Evolutionary conservation across 208 protist species (phyloP), one percentile per base, ranked within the genome.

Genomic region (Trypanosoma vivax): DNA sequence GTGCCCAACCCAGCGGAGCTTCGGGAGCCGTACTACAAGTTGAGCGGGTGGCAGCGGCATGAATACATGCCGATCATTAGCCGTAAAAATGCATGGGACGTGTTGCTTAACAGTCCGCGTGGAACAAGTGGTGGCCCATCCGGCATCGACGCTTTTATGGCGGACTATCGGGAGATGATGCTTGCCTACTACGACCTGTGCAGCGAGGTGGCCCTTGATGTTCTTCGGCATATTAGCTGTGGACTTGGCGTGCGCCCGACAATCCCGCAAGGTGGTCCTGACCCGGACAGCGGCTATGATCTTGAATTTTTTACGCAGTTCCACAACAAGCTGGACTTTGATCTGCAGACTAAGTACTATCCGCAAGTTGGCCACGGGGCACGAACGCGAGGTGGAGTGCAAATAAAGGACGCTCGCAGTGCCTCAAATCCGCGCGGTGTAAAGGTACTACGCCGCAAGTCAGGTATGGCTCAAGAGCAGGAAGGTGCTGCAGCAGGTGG

Each of bases 281-380:
- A 88, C 53, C 71, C 65, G 5, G 30, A 38, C 23, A 67, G 53
- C 57, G 76, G 77, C 37, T 87, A 80, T 60, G 84, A 92, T 50
- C 66, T 87, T 25, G 80, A 92, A 35, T 89, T 76, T 66, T 92
- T 92, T 69, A 85, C 76, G 2, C 41, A 60, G 1, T 88, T 81
- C 34, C 85, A 92, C 56, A 33, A 66, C 21, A 85, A 81, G 65
- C 63, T 67, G n/a, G 85, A 92, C 62, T 88, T 70, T 60, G 79
- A 92, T 55, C 42, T 92, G 61, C 79, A 92, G 70, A 69, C 81
- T 35, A 92, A 92, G 72, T 89, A 88, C 68, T 92, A 92, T 69
- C 85, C 85, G 13, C 60, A 35, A 38, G 42, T 89, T 0, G 84
- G 84, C 16, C 61, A 72, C 28, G 72, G 52, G 14, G 48, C 53